These are phyloP conservation scores for Graphilbum fragrans DNA, from an alignment of 2,329 filamentous ascomycete species.

Conservation along the genomic window DNA sequence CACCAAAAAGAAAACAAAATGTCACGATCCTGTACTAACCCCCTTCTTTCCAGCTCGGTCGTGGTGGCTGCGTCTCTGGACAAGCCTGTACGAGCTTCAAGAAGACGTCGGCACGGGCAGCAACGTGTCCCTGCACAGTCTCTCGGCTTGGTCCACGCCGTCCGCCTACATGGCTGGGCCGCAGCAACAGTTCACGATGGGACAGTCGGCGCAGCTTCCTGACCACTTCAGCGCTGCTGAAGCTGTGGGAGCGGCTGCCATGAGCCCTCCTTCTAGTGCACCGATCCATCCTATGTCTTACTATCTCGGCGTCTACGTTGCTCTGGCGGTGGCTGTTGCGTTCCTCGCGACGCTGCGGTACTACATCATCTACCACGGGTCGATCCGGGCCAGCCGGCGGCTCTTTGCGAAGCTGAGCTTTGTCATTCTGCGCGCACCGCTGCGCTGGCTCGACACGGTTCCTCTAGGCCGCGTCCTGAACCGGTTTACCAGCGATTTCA, in stretches of 20 bases:
- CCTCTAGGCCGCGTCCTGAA: slow-evolving; percentile 68
- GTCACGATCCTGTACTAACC: too few relatives aligned
- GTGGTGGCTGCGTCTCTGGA: slow-evolving; percentile 57
- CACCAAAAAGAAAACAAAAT: too few relatives aligned
- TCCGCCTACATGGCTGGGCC: not conserved
- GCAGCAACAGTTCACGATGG: not conserved
- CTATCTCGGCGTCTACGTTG: slow-evolving; percentile 58
- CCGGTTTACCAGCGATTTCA: slow-evolving; percentile 67
- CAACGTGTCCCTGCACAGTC: not conserved
- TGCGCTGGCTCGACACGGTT: slow-evolving; percentile 73
- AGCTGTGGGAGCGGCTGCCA: not conserved
- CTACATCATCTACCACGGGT: slow-evolving; percentile 50
- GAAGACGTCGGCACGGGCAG: slow-evolving; percentile 1
- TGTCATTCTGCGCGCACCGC: slow-evolving; percentile 55
- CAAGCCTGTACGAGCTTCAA: slow-evolving; percentile 28
- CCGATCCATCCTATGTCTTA: slow-evolving; percentile 33
- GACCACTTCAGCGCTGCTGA: too few relatives aligned
- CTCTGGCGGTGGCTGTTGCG: slow-evolving; percentile 42
- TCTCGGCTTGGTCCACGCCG: not conserved
- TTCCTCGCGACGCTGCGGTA: slow-evolving; percentile 51
- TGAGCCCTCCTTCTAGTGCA: not conserved
- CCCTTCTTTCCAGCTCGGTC: slow-evolving; percentile 16
- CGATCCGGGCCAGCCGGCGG: slow-evolving; percentile 54
- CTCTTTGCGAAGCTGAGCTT: slow-evolving; percentile 58
- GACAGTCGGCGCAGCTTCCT: not conserved